These are phyloP conservation scores for Apophysomyces sp. DNA, from an alignment of 371 early-diverging fungal genomes.

Conservation along the genomic window DNA sequence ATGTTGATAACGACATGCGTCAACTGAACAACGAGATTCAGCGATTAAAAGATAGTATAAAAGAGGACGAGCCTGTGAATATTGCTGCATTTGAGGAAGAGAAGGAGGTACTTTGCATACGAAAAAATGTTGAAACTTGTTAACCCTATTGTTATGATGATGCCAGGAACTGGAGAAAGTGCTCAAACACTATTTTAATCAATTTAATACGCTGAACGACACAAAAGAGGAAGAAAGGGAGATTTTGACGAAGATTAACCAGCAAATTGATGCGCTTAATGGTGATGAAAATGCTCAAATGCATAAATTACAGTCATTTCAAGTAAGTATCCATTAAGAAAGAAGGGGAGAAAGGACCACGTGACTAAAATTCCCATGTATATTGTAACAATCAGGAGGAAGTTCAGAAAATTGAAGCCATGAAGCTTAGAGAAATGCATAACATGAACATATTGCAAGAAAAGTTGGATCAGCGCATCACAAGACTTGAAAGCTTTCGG, in stretches of 20 bases:
- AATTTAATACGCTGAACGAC: background rate
- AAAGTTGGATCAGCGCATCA: background rate
- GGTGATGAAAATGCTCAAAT: background rate
- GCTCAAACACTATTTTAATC: background rate
- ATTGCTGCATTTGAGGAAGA: slow-evolving; percentile 54
- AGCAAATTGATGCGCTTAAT: background rate
- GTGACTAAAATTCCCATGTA: background rate
- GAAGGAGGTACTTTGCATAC: slow-evolving; percentile 29
- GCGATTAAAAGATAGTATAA: slow-evolving; percentile 14
- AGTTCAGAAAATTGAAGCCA: slow-evolving; percentile 1
- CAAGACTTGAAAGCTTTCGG: slow-evolving; percentile 3
- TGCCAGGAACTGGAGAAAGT: background rate
- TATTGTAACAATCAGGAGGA: background rate
- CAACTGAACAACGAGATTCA: background rate
- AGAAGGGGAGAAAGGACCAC: background rate
- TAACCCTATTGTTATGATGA: background rate
- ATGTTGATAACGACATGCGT: background rate
- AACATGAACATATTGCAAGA: background rate
- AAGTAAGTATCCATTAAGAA: background rate
- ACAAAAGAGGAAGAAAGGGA: slow-evolving; percentile 14
- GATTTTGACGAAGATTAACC: background rate
- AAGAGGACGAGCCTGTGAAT: slow-evolving; percentile 69
- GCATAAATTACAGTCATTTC: slow-evolving; percentile 1
- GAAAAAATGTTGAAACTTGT: background rate
- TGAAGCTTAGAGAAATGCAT: background rate